These are phyloP conservation scores for Arabidopsis thaliana DNA, from an alignment of 345 rosid genomes.

Conservation along the genomic window TAIR10.1 NC_003070.9:6144001-6144500, in stretches of 20 bases:
- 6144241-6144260: slow-evolving; percentile 2
- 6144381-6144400: slow-evolving; percentile 74
- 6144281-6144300: slow-evolving; percentile 18
- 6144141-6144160: slow-evolving; percentile 94
- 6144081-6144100: not conserved
- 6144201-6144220: slow-evolving; percentile 94
- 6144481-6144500: slow-evolving; percentile 10
- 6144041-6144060: not conserved
- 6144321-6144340: slow-evolving; percentile 72
- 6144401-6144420: slow-evolving; percentile 62
- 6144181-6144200: slow-evolving; percentile 94
- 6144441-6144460: slow-evolving; percentile 63
- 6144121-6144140: slow-evolving; percentile 97
- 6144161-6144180: slow-evolving; percentile 91
- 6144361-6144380: slow-evolving; percentile 70
- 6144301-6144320: slow-evolving; percentile 56
- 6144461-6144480: slow-evolving; percentile 12
- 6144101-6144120: slow-evolving; percentile 79
- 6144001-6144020: slow-evolving; percentile 83
- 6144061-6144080: slow-evolving; percentile 9
- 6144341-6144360: slow-evolving; percentile 86
- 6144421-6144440: slow-evolving; percentile 81
- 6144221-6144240: slow-evolving; percentile 75
- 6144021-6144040: slow-evolving; percentile 78
- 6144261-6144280: slow-evolving; percentile 1